Evolutionary conservation across 306 rosid species (phyloP).

Genomic region (Abrus pulchellus): DNA sequence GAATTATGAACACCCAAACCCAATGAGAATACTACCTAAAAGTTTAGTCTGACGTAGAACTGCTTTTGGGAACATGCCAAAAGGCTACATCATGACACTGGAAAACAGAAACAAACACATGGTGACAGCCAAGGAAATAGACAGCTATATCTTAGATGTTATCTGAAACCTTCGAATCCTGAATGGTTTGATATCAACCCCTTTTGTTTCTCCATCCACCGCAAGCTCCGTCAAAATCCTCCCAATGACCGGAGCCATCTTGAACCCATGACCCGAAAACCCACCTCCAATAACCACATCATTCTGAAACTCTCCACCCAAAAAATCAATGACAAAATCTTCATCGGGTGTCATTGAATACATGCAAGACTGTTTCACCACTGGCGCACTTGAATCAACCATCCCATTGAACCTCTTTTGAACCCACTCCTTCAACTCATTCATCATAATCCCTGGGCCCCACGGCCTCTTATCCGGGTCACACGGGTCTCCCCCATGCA

Average conservation of each 20-base stretch:
- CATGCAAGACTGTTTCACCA: conserved; percentile 75
- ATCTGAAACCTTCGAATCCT: conserved; percentile 60
- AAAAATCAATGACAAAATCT: conserved; percentile 82
- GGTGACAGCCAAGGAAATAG: neutral
- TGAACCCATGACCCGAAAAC: conserved; percentile 96
- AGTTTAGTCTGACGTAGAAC: too few species aligned
- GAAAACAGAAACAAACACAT: neutral
- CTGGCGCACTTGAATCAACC: conserved; percentile 70
- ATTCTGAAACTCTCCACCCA: conserved; percentile 79
- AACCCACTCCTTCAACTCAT: conserved; percentile 66
- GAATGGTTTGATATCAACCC: conserved; percentile 70
- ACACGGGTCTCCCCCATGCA: conserved; percentile 72
- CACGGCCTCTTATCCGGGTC: conserved; percentile 83
- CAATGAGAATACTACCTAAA: too few species aligned
- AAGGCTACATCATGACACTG: too few species aligned
- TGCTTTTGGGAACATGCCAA: too few species aligned
- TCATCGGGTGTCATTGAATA: conserved; percentile 85
- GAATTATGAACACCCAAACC: too few species aligned
- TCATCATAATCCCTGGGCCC: conserved; percentile 61
- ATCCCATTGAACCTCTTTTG: conserved; percentile 56
- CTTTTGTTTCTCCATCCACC: conserved; percentile 60
- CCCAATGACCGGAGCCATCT: conserved; percentile 88
- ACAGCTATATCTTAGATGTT: conserved; percentile 13
- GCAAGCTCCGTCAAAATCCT: conserved; percentile 70
- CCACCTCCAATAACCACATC: conserved; percentile 87